A percentile compares a stretch with the other conserved stretches of the same genome.
Conservation (phyloP, 2,329 filamentous ascomycete species). For the Proliferodiscus dingleyae region DNA sequence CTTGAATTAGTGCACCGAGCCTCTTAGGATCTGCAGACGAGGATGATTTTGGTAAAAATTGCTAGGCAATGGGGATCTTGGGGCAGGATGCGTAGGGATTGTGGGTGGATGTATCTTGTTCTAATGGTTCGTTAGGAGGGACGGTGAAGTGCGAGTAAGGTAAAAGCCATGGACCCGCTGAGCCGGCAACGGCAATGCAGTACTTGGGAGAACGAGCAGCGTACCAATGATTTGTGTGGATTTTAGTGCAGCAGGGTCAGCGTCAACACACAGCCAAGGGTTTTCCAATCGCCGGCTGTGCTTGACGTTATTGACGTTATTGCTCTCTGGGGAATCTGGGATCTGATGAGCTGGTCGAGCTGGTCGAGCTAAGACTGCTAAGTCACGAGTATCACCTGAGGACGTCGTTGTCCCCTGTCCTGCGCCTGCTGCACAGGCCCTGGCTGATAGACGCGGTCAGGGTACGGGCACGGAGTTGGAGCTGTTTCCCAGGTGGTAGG, state of each 20-base stretch:
- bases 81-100: background rate
- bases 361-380: too few species aligned
- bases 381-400: background rate
- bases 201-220: background rate
- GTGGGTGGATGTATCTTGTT: conserved; percentile 4
- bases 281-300: too few species aligned
- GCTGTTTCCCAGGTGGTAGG: too few species aligned
- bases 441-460: background rate
- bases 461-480: too few species aligned
- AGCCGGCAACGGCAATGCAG: background rate
- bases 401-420: background rate
- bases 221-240: background rate
- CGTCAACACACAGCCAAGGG: too few species aligned
- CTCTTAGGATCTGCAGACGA: conserved; percentile 3
- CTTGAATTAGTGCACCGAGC: conserved; percentile 1
- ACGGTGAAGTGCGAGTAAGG: background rate
- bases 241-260: background rate
- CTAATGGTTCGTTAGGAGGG: background rate
- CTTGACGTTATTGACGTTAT: too few species aligned
- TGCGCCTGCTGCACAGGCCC: too few species aligned
- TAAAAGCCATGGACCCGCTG: background rate
- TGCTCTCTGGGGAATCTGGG: background rate
- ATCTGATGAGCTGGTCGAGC: background rate
- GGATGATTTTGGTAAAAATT: conserved; percentile 9
- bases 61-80: conserved; percentile 11